phyloP scores from a whole-genome alignment of 495 filamentous ascomycete species.

The Glutinoglossum americanum region DNA sequence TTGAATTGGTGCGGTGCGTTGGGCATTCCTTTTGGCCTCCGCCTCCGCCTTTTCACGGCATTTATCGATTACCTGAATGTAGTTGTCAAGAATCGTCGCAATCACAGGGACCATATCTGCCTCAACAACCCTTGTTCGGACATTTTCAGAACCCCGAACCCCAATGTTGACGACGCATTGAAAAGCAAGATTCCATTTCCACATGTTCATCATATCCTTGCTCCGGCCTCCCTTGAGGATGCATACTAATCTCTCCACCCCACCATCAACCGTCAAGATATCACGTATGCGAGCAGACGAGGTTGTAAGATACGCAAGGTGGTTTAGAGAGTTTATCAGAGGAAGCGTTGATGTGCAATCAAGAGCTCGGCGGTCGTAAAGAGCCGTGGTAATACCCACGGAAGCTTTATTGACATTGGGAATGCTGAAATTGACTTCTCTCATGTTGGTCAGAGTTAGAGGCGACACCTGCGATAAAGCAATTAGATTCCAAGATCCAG shows the following conservation, averaged over 20 bases:
- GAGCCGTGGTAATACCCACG: constrained; percentile 93
- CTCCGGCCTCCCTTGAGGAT: constrained; percentile 92
- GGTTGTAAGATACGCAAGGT: constrained; percentile 92
- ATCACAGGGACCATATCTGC: constrained; percentile 98
- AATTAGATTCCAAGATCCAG: background rate
- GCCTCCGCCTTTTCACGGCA: constrained; percentile 63
- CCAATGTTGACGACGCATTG: constrained; percentile 98
- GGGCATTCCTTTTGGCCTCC: constrained; percentile 27
- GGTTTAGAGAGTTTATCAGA: constrained; percentile 93
- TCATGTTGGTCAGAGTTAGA: constrained; percentile 37
- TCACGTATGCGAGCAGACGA: constrained; percentile 96
- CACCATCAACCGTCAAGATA: constrained; percentile 94
- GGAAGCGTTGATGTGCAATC: constrained; percentile 96
- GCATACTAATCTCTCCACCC: constrained; percentile 85
- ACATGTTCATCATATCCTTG: constrained; percentile 98
- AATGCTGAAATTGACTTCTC: constrained; percentile 99
- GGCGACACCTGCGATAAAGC: background rate
- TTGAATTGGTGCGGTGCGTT: background rate
- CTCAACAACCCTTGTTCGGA: constrained; percentile 87
- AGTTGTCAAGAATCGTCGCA: constrained; percentile 96
- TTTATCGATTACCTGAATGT: constrained; percentile 86
- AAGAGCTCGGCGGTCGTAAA: constrained; percentile 90
- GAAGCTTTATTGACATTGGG: constrained; percentile 99
- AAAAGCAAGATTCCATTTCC: constrained; percentile 99
- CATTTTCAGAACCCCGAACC: constrained; percentile 79